phyloP scores from a whole-genome alignment of 225 moss, liverwort and hornwort species.

The Anthoceros angustus region DNA sequence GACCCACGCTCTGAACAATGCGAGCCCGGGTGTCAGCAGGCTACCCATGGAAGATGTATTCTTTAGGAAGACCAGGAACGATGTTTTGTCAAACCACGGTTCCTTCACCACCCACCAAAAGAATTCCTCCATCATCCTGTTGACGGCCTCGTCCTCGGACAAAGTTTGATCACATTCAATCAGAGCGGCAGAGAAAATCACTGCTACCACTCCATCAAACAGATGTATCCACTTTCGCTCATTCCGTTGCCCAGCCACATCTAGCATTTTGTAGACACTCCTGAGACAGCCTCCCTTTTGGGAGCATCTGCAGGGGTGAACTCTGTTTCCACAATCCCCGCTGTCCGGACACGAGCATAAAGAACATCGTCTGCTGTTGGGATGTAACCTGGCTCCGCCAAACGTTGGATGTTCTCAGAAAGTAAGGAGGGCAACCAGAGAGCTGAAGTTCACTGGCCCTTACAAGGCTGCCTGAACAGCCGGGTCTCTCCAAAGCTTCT shows the following conservation, averaged over 20 bases:
- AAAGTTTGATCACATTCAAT: conserved; percentile 52
- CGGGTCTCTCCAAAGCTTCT: conserved; percentile 38
- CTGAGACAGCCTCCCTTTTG: background rate
- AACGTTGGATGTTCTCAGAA: conserved; percentile 32
- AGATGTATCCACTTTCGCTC: conserved; percentile 57
- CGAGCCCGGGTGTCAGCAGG: too few species aligned
- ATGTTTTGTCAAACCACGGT: conserved; percentile 12
- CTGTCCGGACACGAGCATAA: conserved; percentile 44
- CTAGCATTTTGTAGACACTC: conserved; percentile 34
- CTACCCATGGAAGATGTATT: too few species aligned
- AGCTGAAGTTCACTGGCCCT: conserved; percentile 45
- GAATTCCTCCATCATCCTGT: conserved; percentile 51
- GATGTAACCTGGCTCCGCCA: conserved; percentile 33
- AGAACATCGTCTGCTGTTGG: conserved; percentile 50
- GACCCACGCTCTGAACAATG: too few species aligned
- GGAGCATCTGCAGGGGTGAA: conserved; percentile 9
- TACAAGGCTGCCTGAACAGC: conserved; percentile 28
- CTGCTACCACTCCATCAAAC: conserved; percentile 47
- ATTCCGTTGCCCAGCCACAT: conserved; percentile 51
- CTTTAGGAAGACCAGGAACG: too few species aligned
- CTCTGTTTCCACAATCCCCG: conserved; percentile 46
- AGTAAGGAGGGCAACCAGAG: conserved; percentile 41
- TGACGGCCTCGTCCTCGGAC: conserved; percentile 37
- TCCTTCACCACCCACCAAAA: conserved; percentile 51
- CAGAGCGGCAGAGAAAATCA: conserved; percentile 52